These are phyloP conservation scores for Fusarium subglutinans DNA, from an alignment of 2,329 filamentous ascomycete genomes.

Conservation along the genomic window DNA sequence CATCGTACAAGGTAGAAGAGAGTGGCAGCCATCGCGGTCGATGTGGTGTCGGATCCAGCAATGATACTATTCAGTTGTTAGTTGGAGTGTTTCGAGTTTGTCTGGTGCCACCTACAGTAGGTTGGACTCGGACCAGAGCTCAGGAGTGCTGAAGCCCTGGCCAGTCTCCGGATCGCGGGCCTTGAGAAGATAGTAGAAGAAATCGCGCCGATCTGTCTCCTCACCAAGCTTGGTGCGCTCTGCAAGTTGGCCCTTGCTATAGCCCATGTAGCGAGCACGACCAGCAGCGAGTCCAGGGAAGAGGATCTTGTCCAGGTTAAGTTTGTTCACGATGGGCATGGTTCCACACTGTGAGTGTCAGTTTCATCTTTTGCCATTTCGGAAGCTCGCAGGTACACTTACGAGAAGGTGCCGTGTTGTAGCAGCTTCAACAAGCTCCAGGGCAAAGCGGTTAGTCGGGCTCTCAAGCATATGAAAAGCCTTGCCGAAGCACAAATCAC, in stretches of 20 bases:
- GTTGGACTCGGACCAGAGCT: slow-evolving; percentile 77
- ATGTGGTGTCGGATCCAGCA: slow-evolving; percentile 77
- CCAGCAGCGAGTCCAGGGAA: slow-evolving; percentile 74
- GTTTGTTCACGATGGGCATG: slow-evolving; percentile 73
- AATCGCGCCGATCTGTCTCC: slow-evolving; percentile 74
- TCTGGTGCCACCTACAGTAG: slow-evolving; percentile 58
- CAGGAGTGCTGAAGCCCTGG: slow-evolving; percentile 69
- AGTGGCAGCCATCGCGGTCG: slow-evolving; percentile 71
- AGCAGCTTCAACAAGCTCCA: slow-evolving; percentile 73
- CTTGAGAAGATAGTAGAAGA: slow-evolving; percentile 79
- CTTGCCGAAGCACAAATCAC: slow-evolving; percentile 69
- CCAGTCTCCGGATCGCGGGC: slow-evolving; percentile 77
- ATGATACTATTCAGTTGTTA: slow-evolving; percentile 63
- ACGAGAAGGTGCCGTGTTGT: slow-evolving; percentile 76
- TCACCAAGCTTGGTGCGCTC: slow-evolving; percentile 73
- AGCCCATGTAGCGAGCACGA: slow-evolving; percentile 75
- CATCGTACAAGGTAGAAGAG: slow-evolving; percentile 70
- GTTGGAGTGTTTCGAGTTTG: not conserved
- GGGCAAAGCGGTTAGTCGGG: slow-evolving; percentile 70
- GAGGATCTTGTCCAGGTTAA: slow-evolving; percentile 73
- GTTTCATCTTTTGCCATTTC: not conserved
- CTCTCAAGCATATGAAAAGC: slow-evolving; percentile 69
- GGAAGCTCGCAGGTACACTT: slow-evolving; percentile 45
- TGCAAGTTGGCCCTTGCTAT: slow-evolving; percentile 72
- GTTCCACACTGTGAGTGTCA: slow-evolving; percentile 68